Evolutionary conservation across 768 basidiomycete species (phyloP).

Genomic region (Leucosporidium yakuticum): DNA sequence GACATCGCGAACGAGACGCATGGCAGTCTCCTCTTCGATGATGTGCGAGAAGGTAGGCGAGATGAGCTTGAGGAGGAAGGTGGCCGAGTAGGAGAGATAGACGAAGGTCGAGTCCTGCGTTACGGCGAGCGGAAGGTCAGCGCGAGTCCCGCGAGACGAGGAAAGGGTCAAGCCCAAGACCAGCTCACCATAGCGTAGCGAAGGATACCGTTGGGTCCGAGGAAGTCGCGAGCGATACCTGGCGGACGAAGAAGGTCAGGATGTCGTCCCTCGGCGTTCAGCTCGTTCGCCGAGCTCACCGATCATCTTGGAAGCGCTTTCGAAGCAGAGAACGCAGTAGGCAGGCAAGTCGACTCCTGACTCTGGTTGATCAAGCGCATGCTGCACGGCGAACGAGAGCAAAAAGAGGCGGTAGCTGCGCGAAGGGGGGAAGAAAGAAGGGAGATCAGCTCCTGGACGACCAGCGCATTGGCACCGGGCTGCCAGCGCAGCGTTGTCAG

Average conservation of each 20-base stretch:
- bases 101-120: conserved; percentile 74
- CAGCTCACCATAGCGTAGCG: conserved; percentile 59
- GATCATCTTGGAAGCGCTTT: conserved; percentile 27
- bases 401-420: conserved; percentile 56
- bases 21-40: conserved; percentile 64
- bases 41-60: conserved; percentile 75
- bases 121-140: neutral
- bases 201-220: conserved; percentile 69
- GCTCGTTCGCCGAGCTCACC: conserved; percentile 30
- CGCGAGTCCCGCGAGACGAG: too few species aligned
- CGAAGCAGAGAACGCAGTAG: conserved; percentile 34
- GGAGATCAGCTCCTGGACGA: conserved; percentile 47
- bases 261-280: neutral
- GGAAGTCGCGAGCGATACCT: conserved; percentile 63
- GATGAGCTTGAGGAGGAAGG: conserved; percentile 85
- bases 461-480: too few species aligned
- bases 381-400: conserved; percentile 93
- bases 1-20: conserved; percentile 68
- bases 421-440: conserved; percentile 55
- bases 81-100: conserved; percentile 67
- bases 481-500: too few species aligned
- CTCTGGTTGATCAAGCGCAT: conserved; percentile 66
- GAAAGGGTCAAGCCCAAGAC: too few species aligned
- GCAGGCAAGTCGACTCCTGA: conserved; percentile 25
- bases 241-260: neutral